Conservation (phyloP, 2,329 filamentous ascomycete species). For the Amauroascus niger region DNA sequence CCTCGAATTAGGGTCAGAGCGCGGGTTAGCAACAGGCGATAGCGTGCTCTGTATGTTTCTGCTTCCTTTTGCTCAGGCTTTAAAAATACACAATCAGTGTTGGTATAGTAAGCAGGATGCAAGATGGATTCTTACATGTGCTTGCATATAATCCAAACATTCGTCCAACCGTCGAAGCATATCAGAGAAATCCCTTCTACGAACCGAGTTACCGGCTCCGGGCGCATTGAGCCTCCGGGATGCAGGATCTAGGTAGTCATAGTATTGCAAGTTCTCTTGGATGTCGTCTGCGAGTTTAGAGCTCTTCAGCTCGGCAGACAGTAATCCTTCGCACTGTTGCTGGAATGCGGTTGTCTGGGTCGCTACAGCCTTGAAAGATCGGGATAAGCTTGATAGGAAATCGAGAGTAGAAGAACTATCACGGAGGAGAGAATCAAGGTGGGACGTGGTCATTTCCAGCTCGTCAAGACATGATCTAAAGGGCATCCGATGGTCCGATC, state of each 20-base stretch:
- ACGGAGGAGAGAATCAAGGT: slow-evolving; percentile 67
- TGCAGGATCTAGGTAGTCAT: slow-evolving; percentile 83
- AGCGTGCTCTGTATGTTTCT: slow-evolving; percentile 76
- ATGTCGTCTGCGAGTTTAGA: slow-evolving; percentile 73
- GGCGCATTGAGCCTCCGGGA: slow-evolving; percentile 86
- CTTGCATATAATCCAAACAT: slow-evolving; percentile 85
- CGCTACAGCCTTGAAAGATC: slow-evolving; percentile 80
- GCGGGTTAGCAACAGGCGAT: slow-evolving; percentile 66
- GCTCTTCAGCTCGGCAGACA: slow-evolving; percentile 70
- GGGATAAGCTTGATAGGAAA: slow-evolving; percentile 66
- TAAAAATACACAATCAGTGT: slow-evolving; percentile 19
- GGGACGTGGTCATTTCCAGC: slow-evolving; percentile 66
- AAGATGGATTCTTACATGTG: slow-evolving; percentile 71
- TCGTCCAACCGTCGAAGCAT: slow-evolving; percentile 81
- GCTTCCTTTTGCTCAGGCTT: slow-evolving; percentile 78
- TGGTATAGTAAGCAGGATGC: slow-evolving; percentile 12
- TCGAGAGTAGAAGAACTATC: slow-evolving; percentile 68
- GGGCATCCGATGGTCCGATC: background rate
- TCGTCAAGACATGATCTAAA: slow-evolving; percentile 67
- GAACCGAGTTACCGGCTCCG: slow-evolving; percentile 74
- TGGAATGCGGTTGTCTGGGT: slow-evolving; percentile 88
- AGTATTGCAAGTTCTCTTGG: slow-evolving; percentile 84
- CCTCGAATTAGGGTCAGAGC: slow-evolving; percentile 58
- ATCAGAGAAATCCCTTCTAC: slow-evolving; percentile 73
- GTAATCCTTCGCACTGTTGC: slow-evolving; percentile 77